These are phyloP conservation scores for Xylaria longipes DNA, from an alignment of 495 filamentous ascomycete genomes.

Conservation along the genomic window DNA sequence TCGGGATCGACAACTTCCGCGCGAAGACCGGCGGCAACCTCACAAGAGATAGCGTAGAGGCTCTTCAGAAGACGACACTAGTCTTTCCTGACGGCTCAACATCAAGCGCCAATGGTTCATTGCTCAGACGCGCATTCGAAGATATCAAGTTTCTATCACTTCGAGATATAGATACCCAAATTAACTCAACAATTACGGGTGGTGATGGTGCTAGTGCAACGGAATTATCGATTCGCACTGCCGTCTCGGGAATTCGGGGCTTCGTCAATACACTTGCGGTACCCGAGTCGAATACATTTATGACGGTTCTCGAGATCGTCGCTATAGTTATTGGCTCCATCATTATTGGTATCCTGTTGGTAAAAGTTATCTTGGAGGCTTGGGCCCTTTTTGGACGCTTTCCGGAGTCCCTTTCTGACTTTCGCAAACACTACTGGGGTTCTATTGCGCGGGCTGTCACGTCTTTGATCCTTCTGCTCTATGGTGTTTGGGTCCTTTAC, in stretches of 20 bases:
- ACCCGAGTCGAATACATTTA: slow-evolving; percentile 90
- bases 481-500: slow-evolving; percentile 94
- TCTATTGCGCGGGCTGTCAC: slow-evolving; percentile 87
- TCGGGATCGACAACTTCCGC: slow-evolving; percentile 86
- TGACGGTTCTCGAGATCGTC: slow-evolving; percentile 91
- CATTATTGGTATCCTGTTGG: slow-evolving; percentile 81
- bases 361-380: slow-evolving; percentile 90
- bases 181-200: slow-evolving; percentile 53
- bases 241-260: slow-evolving; percentile 72
- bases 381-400: slow-evolving; percentile 93
- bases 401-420: slow-evolving; percentile 77
- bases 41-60: slow-evolving; percentile 76
- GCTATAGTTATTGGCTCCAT: slow-evolving; percentile 86
- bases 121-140: slow-evolving; percentile 63
- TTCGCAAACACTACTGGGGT: slow-evolving; percentile 97
- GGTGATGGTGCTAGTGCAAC: slow-evolving; percentile 35
- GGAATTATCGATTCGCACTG: slow-evolving; percentile 42
- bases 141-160: slow-evolving; percentile 54
- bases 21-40: slow-evolving; percentile 83
- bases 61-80: slow-evolving; percentile 74
- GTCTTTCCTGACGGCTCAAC: slow-evolving; percentile 62
- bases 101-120: slow-evolving; percentile 45
- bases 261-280: slow-evolving; percentile 81
- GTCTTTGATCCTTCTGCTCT: slow-evolving; percentile 87
- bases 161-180: slow-evolving; percentile 57